Percentiles rank a stretch among this genome's conserved stretches.
Evolutionary conservation across 2,329 filamentous ascomycete genomes (phyloP).

Genomic region (Fusarium piperis): DNA sequence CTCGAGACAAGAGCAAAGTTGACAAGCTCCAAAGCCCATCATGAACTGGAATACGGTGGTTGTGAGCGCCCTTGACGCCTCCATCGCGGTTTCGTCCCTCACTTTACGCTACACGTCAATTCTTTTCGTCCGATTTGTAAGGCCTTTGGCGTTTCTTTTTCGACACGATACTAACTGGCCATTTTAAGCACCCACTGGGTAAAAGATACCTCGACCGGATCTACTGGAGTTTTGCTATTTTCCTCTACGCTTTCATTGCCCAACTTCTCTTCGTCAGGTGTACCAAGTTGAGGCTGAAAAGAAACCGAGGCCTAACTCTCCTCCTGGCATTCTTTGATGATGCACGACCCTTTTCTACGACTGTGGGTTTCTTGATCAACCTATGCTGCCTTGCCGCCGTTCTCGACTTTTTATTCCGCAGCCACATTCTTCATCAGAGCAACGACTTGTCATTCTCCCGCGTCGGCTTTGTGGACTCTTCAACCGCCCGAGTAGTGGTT

Average conservation of each 20-base stretch:
- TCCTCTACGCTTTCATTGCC: background rate
- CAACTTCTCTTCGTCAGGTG: background rate
- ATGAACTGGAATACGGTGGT: background rate
- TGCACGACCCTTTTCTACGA: background rate
- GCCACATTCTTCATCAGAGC: background rate
- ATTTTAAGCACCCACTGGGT: background rate
- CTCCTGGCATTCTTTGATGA: background rate
- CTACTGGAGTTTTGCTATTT: background rate
- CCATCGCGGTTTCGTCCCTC: background rate
- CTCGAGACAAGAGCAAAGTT: background rate
- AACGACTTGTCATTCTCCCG: background rate
- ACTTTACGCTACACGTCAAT: background rate
- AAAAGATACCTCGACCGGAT: background rate
- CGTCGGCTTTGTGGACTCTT: background rate
- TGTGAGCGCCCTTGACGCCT: background rate
- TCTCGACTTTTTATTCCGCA: background rate
- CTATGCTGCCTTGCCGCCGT: background rate
- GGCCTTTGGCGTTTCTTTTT: background rate
- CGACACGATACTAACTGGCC: background rate
- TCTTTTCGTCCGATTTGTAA: background rate
- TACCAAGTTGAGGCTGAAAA: background rate
- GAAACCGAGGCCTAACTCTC: background rate
- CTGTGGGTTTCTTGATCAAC: background rate
- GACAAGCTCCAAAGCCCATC: background rate
- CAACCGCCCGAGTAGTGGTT: background rate